A percentile compares a stretch with the other conserved stretches of the same genome.
Evolutionary conservation across 768 basidiomycete genomes (phyloP).

Genomic region (Tylopilus cervinicoccineus): DNA sequence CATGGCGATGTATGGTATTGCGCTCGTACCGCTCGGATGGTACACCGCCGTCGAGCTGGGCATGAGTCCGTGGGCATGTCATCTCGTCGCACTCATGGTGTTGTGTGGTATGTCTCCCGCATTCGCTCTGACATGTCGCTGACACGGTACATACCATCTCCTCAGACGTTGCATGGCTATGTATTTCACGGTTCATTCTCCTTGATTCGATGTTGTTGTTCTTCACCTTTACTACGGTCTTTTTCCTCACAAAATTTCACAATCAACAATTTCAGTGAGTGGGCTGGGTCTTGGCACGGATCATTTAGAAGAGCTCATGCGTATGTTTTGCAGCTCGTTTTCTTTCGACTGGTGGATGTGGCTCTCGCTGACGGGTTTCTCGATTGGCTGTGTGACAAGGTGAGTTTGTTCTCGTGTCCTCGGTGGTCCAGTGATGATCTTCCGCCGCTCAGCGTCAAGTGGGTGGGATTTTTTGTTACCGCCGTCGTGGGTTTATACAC

Average conservation of each 20-base stretch:
- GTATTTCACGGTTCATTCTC: conserved; percentile 95
- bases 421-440: neutral
- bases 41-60: conserved; percentile 93
- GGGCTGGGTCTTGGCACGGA: neutral
- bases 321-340: conserved; percentile 60
- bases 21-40: conserved; percentile 95
- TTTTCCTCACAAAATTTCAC: conserved; percentile 93
- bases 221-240: conserved; percentile 97
- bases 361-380: conserved; percentile 88
- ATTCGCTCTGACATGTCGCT: neutral
- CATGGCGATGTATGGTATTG: conserved; percentile 91
- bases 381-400: conserved; percentile 95
- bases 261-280: conserved; percentile 92
- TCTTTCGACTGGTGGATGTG: conserved; percentile 97
- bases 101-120: conserved; percentile 62
- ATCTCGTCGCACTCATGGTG: conserved; percentile 92
- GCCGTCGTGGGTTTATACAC: conserved; percentile 95
- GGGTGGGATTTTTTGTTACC: conserved; percentile 94
- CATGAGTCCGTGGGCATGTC: conserved; percentile 85
- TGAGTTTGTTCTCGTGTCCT: conserved; percentile 26
- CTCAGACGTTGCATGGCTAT: conserved; percentile 92
- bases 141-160: neutral
- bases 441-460: conserved; percentile 68
- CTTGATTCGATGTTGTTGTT: conserved; percentile 98
- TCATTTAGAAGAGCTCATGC: conserved; percentile 1